Base-by-base conservation (phyloP, 2,329 filamentous ascomycete species). In the Phyllosticta paracitricarpa region DNA sequence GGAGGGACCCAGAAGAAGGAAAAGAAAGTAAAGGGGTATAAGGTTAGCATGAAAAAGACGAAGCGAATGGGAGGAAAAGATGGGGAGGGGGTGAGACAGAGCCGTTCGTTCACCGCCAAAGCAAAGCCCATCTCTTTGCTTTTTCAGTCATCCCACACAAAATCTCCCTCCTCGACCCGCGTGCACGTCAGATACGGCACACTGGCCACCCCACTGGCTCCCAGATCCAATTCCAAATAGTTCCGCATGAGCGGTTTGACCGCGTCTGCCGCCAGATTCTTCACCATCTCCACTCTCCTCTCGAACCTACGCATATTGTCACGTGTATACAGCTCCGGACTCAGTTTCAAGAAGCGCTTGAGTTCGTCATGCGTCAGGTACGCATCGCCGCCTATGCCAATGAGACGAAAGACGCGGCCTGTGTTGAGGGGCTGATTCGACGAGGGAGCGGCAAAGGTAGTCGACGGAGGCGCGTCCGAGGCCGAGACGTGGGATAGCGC, bases 281-380 rank as follows among this genome's bases (percentile, higher is more conserved):
- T 97, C 60, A 97, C 80, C 77, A 97, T 92, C 63, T 96, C 91
- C 66, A 97, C 82, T 61, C 91, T 83, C 69, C 89, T 85, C 77
- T 97, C 93, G 67, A 97, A 96, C 3, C 89, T 81, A 63, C 87
- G 84, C 56, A 97, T 75, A 64, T 90, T 93, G n/a, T 97, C 92
- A 19, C 92, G 82, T 54, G 83, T 90, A 75, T 97, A 96, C 7
- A 93, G 75, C 22, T 94, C 88, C 0, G 90, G 88, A 10, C 84
- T 87, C 24, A 93, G 78, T 72, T 96, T 95, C 58, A 97, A 81
- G 68, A 97, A 97, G 24, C 85, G 84, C 74, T 96, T 97, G 71
- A 93, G 88, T 65, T 96, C 92, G 66, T 96, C 91, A 71, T 93
- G 91, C 1, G 79, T 75, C 4, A 97, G 83, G 70, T 94, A 97